Base-by-base conservation (phyloP, 2,329 filamentous ascomycete genomes). In the Colletotrichum sansevieriae region DNA sequence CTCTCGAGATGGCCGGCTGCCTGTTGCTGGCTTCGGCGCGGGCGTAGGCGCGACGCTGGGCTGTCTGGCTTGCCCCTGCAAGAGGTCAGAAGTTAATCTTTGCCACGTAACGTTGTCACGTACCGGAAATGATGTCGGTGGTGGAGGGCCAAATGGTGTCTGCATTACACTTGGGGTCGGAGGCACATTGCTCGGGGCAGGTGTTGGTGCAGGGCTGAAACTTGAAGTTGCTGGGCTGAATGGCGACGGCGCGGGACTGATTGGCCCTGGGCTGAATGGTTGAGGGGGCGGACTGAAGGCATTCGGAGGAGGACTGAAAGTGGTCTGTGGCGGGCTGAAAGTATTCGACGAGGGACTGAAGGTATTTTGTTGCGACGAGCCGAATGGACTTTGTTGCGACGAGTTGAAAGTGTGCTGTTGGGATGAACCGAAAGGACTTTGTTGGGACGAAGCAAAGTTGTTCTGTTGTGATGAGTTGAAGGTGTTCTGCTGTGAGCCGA, bases 1-100 rank as follows among this genome's bases (percentile, higher is more conserved):
- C 71, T 83, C 81, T 67, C 82, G 75, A 54, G 81, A 80, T 29
- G 78, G 77, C 56, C 80, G 77, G 72, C 74, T 74, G 66, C 77
- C 79, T 56, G 72, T 71, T 62, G 77, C 76, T 44, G 76, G 68
- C 33, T 71, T 72, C 74, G 75, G 68, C 73, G 73, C 68, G 74
- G 76, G 66, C 75, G 69, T 33, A 22, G 47, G 58, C 12, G 59
- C 63, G 35, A 56, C 51, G 18, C 63, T 67, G 1, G 63, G 56
- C 59, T 49, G 35, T 63, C 58, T 56, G 56, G 67, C 56, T 46
- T 61, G 67, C 37, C 67, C 63, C 67, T 70, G 52, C 29, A 47
- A n/a, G 29, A 11, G n/a, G 57, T 70, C 41, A 68, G 66, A 62
- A 39, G 15, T 29, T 51, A 46, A 22, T 20, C 51, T 39, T 56